Evolutionary conservation across 306 rosid genomes (phyloP).

Genomic region (Rosa chinensis): DNA sequence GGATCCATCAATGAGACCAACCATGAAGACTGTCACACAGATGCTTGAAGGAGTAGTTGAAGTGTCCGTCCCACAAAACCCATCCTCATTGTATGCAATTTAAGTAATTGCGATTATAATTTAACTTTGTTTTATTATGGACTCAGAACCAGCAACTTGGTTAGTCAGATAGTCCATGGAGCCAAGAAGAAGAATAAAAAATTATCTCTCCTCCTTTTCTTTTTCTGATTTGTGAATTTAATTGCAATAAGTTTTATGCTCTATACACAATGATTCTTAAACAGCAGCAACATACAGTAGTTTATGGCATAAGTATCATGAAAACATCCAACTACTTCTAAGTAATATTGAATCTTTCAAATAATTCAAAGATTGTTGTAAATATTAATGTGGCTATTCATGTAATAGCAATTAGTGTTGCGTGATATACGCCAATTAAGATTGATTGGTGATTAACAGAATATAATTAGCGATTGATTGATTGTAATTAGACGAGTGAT

Average conservation of each 20-base stretch:
- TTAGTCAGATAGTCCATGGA: not conserved
- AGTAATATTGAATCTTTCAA: too few relatives aligned
- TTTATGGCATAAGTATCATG: not conserved
- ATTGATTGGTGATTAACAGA: too few relatives aligned
- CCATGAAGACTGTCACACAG: slow-evolving; percentile 21
- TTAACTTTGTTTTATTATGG: not conserved
- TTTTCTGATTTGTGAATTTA: not conserved
- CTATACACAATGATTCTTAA: not conserved
- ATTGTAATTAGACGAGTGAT: too few relatives aligned
- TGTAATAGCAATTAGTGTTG: too few relatives aligned
- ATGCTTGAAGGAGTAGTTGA: slow-evolving; percentile 29
- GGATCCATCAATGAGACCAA: slow-evolving; percentile 17
- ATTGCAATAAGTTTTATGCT: not conserved
- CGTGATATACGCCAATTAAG: too few relatives aligned
- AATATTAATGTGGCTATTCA: too few relatives aligned
- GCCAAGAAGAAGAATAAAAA: not conserved
- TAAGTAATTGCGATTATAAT: not conserved
- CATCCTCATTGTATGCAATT: slow-evolving; percentile 3
- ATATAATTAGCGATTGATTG: too few relatives aligned
- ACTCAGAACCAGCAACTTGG: not conserved
- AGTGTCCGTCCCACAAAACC: slow-evolving; percentile 19
- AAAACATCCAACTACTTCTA: too few relatives aligned
- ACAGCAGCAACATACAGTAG: not conserved
- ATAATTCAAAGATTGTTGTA: too few relatives aligned
- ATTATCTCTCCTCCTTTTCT: too few relatives aligned